Percentiles rank a stretch among this genome's conserved stretches.
Conservation (phyloP, 257 asterid genomes). For the Jacaranda copaia region DNA sequence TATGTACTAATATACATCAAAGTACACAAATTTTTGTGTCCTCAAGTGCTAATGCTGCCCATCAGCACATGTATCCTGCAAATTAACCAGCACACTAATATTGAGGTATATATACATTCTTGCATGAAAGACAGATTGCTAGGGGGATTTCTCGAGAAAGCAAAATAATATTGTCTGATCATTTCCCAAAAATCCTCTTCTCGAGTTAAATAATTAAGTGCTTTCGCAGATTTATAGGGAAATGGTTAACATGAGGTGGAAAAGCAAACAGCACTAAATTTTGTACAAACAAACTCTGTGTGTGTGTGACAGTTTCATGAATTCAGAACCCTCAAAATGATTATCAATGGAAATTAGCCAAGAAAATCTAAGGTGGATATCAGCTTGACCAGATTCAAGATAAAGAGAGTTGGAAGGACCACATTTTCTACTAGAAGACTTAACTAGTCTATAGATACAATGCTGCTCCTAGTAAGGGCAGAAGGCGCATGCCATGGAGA, state of each 20-base stretch:
- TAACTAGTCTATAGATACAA: neutral
- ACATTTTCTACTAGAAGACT: neutral
- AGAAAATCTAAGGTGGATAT: neutral
- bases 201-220: slow-evolving; percentile 11
- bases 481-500: slow-evolving; percentile 49
- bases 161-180: slow-evolving; percentile 43
- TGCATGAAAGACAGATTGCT: slow-evolving; percentile 25
- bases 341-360: neutral
- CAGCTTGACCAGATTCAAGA: too few species aligned
- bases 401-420: neutral
- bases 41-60: slow-evolving; percentile 32
- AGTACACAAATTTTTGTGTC: slow-evolving; percentile 52
- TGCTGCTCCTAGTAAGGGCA: slow-evolving; percentile 48
- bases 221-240: neutral
- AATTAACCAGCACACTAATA: slow-evolving; percentile 34
- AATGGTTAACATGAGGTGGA: neutral
- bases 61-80: slow-evolving; percentile 37
- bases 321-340: too few species aligned
- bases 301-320: too few species aligned
- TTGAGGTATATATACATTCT: neutral
- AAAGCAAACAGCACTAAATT: neutral
- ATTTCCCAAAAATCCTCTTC: slow-evolving; percentile 44
- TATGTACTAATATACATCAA: slow-evolving; percentile 44
- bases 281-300: neutral
- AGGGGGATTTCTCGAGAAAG: slow-evolving; percentile 43